Evolutionary conservation across 2,329 filamentous ascomycete species (phyloP), one percentile per base, ranked within the genome.

Genomic region (Ophiostoma sp.): DNA sequence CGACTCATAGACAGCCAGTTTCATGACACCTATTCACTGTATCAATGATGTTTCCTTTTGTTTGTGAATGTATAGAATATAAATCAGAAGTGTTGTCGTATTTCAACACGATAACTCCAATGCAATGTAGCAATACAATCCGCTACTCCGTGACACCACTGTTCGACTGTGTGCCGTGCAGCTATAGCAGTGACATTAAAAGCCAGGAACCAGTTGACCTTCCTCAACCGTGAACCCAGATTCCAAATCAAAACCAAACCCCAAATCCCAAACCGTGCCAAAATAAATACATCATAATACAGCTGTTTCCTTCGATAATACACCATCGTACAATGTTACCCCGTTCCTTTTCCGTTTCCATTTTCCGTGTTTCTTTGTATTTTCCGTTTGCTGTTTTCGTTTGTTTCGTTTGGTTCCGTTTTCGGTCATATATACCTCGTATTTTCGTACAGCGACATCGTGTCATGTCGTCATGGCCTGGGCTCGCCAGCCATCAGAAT

Each of bases 241-340:
- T 22, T 15, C 45, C 22, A 52, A 52, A 8, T 8, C 22, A 63
- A 50, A n/a, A 48, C 39, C 42, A 17, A 48, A 48, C 12, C 2
- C 25, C 61, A 55, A 57, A 45, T 12, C 39, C 45, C 36, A 28
- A 72, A 17, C 55, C 28, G 36, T 25, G n/a, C 61, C 50, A 61
- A 55, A 57, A 68, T 50, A 69, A 52, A 72, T 72, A 74, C 63
- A 71, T 55, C 42, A 64, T 74, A 74, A 72, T 69, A 74, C 72
- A 74, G 42, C 25, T 55, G n/a, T 52, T 59, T 31, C 57, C 64
- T 36, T 52, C 42, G 7, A 50, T 19, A 48, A 50, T 19, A 48
- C 22, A n/a, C 25, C 45, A 69, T 19, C 45, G 42, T 69, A 22
- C 45, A 52, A 22, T 22, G 28, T 15, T 69, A 22, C 64, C 61